Evolutionary conservation across 208 protist species (phyloP).

Genomic region (Trypanosoma cruzi): DNA sequence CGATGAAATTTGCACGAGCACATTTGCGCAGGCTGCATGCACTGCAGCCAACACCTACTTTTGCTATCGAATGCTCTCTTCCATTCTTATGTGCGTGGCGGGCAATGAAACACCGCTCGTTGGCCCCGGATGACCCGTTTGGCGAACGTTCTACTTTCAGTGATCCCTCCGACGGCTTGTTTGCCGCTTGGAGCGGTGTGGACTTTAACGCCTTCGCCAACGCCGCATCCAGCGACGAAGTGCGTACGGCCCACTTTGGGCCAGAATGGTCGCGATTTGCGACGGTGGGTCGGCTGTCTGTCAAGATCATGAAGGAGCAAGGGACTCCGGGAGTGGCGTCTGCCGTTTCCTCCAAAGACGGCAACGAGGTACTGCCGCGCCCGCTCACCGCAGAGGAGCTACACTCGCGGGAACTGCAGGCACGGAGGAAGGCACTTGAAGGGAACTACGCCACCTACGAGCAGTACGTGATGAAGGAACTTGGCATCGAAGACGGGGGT

Average conservation of each 20-base stretch:
- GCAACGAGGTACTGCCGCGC: background rate
- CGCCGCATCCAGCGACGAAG: conserved; percentile 63
- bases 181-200: conserved; percentile 67
- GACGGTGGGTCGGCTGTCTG: conserved; percentile 63
- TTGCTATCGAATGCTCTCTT: background rate
- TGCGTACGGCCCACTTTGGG: conserved; percentile 76
- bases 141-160: conserved; percentile 63
- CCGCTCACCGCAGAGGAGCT: conserved; percentile 40
- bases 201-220: conserved; percentile 64
- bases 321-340: background rate
- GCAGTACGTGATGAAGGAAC: conserved; percentile 55
- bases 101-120: conserved; percentile 44
- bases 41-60: background rate
- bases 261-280: conserved; percentile 78
- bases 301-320: conserved; percentile 61
- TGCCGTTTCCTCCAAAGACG: background rate
- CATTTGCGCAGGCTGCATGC: background rate
- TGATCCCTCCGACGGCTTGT: conserved; percentile 70
- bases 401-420: conserved; percentile 47
- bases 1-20: background rate
- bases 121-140: conserved; percentile 72
- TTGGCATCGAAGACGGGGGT: conserved; percentile 19
- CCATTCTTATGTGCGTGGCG: background rate
- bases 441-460: conserved; percentile 78
- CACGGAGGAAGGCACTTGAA: conserved; percentile 43